Conservation (phyloP, 495 filamentous ascomycete species). For the Podospora pseudopauciseta region DNA sequence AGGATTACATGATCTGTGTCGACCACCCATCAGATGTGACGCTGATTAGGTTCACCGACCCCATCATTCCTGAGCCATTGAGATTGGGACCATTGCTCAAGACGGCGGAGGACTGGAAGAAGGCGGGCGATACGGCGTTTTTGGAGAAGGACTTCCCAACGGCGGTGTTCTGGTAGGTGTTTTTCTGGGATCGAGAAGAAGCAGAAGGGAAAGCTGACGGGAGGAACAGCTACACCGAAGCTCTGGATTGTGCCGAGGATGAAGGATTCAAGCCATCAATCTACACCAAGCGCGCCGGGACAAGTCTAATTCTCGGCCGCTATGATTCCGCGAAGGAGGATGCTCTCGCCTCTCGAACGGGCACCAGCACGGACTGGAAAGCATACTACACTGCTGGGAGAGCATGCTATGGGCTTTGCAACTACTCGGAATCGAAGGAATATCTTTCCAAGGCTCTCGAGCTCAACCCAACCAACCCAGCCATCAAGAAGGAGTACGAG, state of each 20-base stretch:
- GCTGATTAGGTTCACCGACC: conserved; percentile 24
- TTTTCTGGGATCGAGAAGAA: neutral
- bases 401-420: conserved; percentile 46
- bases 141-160: conserved; percentile 35
- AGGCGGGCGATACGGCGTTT: conserved; percentile 34
- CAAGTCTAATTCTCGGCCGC: conserved; percentile 40
- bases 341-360: conserved; percentile 33
- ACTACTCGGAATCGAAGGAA: conserved; percentile 31
- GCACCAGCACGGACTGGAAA: conserved; percentile 38
- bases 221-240: conserved; percentile 33
- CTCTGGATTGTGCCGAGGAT: conserved; percentile 23
- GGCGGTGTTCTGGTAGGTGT: conserved; percentile 33
- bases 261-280: conserved; percentile 22
- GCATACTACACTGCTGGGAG: conserved; percentile 47
- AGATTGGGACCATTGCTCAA: conserved; percentile 28
- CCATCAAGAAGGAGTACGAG: conserved; percentile 33
- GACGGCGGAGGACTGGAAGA: conserved; percentile 34
- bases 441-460: conserved; percentile 34
- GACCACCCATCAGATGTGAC: conserved; percentile 52
- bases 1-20: conserved; percentile 47
- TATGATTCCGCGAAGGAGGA: conserved; percentile 50
- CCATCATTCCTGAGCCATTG: conserved; percentile 28
- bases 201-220: neutral
- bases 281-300: conserved; percentile 46
- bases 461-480: conserved; percentile 29